Evolutionary conservation across 805 yeast genomes (phyloP).

Genomic region (Middelhovenomyces tepae): DNA sequence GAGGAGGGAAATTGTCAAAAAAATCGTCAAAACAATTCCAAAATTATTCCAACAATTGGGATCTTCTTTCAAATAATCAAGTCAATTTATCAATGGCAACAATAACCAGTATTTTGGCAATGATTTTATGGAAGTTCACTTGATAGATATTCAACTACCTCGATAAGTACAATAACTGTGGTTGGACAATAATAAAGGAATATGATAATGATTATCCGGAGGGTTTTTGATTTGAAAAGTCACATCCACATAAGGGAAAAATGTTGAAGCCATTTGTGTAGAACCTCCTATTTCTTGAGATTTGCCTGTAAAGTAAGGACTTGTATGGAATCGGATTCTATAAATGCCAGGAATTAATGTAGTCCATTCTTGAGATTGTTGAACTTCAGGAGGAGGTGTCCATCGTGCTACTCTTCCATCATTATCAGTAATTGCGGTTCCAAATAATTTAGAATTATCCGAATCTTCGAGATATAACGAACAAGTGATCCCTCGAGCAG

Average conservation of each 20-base stretch:
- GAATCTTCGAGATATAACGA: slow-evolving; percentile 25
- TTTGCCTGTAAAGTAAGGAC: slow-evolving; percentile 43
- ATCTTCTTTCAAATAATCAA: slow-evolving; percentile 32
- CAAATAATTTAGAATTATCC: slow-evolving; percentile 35
- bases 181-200: slow-evolving; percentile 76
- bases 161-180: slow-evolving; percentile 87
- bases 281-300: slow-evolving; percentile 15
- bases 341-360: slow-evolving; percentile 53
- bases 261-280: slow-evolving; percentile 38
- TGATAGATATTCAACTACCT: slow-evolving; percentile 61
- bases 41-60: slow-evolving; percentile 27
- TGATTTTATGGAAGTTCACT: slow-evolving; percentile 25
- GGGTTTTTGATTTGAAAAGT: slow-evolving; percentile 57
- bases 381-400: slow-evolving; percentile 33
- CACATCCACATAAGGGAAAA: slow-evolving; percentile 85
- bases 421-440: slow-evolving; percentile 57
- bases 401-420: slow-evolving; percentile 79
- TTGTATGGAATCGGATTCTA: slow-evolving; percentile 69
- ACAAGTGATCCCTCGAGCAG: slow-evolving; percentile 71
- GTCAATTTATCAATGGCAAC: slow-evolving; percentile 32
- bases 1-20: slow-evolving; percentile 19
- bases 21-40: slow-evolving; percentile 10
- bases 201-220: slow-evolving; percentile 77
- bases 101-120: slow-evolving; percentile 23
- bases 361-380: slow-evolving; percentile 4